A percentile compares a stretch with the other conserved stretches of the same genome.
Evolutionary conservation across 371 early-diverging fungal genomes (phyloP).

Genomic region (Rhizopus stolonifer): DNA sequence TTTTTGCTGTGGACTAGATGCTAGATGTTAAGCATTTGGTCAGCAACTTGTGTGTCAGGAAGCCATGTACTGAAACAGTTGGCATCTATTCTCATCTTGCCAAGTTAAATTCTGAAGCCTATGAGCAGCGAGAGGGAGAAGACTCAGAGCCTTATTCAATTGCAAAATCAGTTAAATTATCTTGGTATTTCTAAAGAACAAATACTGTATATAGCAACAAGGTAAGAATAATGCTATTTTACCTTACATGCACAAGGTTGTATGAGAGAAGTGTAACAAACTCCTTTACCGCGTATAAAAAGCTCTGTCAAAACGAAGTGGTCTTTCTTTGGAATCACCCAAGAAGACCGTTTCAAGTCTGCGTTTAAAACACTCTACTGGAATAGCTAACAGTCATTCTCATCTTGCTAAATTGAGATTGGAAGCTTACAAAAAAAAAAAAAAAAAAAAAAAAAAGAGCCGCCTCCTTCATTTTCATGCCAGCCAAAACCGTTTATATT

Average conservation of each 20-base stretch:
- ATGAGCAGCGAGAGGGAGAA: background rate
- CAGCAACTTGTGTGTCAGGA: too few relatives aligned
- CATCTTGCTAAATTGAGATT: constrained; percentile 3
- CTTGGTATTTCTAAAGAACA: background rate
- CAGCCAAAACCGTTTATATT: too few relatives aligned
- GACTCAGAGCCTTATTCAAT: background rate
- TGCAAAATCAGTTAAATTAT: background rate
- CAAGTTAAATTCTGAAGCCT: background rate
- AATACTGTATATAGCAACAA: background rate
- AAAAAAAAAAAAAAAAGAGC: background rate
- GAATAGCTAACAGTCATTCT: constrained; percentile 15
- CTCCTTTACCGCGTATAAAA: constrained; percentile 15
- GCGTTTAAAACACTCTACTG: constrained; percentile 14
- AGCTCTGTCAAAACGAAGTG: constrained; percentile 17
- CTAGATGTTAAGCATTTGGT: too few relatives aligned
- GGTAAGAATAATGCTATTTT: background rate
- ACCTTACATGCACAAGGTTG: background rate
- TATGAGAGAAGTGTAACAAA: constrained; percentile 9
- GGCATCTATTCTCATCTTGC: constrained; percentile 10
- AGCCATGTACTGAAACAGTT: constrained; percentile 17
- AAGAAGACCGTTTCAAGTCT: constrained; percentile 8
- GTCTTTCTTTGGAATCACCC: constrained; percentile 10
- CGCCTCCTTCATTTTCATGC: too few relatives aligned
- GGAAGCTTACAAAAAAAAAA: background rate
- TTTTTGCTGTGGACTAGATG: too few relatives aligned